Base-by-base conservation (phyloP, 176 grass and related monocot genomes). In the Hordeum marinum region DNA sequence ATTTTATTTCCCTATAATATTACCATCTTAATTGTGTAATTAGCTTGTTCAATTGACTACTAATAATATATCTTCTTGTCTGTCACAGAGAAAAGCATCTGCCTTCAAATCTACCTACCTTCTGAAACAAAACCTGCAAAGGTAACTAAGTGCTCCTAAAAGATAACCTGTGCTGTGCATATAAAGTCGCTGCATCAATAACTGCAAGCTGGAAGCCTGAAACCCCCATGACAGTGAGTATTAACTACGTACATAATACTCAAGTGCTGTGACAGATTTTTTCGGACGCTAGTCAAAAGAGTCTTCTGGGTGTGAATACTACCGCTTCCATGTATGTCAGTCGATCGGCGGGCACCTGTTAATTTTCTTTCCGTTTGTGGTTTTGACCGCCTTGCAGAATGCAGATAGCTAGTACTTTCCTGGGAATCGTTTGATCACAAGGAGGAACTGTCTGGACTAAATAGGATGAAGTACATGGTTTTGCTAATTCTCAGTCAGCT, bases 221-320 rank as follows among this genome's bases (percentile, higher is more conserved):
- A 78, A 42, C 23, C 83, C 67, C 63, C 26, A 39, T 86, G 26
- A 25, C 29, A 37, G 14, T 74, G 24, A 41, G 80, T 63, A 75
- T 21, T 75, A 87, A 69, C 58, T 78, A 65, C 15, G 26, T 75
- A 71, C 15, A 43, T 75, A 71, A 43, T 75, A 71, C 70, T 84
- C 57, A 58, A 74, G 77, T 81, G 68, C 42, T 75, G 82, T 58
- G 68, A 68, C 34, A 27, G 17, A 78, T 58, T 32, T 32, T 50
- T 75, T 27, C 45, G 29, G 83, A 76, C 73, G 29, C 31, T 40
- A 20, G 62, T 65, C 72, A 85, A 66, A 68, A 67, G 62, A 76
- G 45, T 63, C 41, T 59, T 9, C 36, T 42, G n/a, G 39, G n/a
- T 25, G 68, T 25, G 11, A 66, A 68, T 36, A 68, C 32, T 36